Base-by-base conservation (phyloP, 2,329 filamentous ascomycete genomes). In the Aspergillus vadensis region DNA sequence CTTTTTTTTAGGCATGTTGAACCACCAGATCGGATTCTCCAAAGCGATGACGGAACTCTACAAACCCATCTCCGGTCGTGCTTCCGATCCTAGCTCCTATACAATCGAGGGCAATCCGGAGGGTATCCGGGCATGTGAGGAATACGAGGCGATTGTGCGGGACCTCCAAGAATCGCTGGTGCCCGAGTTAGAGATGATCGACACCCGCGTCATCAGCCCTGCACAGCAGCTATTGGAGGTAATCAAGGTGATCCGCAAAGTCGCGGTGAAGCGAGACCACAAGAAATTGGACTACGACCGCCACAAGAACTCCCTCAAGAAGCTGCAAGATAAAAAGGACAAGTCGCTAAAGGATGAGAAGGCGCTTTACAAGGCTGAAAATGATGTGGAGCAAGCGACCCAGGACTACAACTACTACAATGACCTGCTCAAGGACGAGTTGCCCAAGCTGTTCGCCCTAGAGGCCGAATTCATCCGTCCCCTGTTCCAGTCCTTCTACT, bases 331-430 rank as follows among this genome's bases (percentile, higher is more conserved):
- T 63, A 99, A 99, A 81, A 97, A 97, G 78, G 95, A 99, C 63
- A 96, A 96, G 79, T 90, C 86, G 3, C 80, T 96, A 65, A 99
- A 99, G 82, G 95, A 99, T 69, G 95, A 99, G 75, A 99, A 98
- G 81, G 92, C 93, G 15, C 83, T 97, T 69, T 99, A 96, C 86
- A 96, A 96, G 77, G 92, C 92, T 5, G 95, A 99, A 77, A 91
- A 88, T 70, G 93, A 97, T 39, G 86, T 94, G 23, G 95, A 99
- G 76, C 85, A 90, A 77, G 88, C 95, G 5, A 98, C 95, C 0
- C 91, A 97, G 74, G 95, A 99, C 70, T 99, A 90, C 81, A 94
- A 98, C 76, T 96, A 97, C 80, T 98, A 95, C 83, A 99, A 99
- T 80, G 92, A 97, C 72, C 82, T 99, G 55, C 85, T 99, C 63